Percentiles rank a stretch among this genome's conserved stretches.
phyloP scores from a whole-genome alignment of 108 stramenopile genomes.

The Nannochloropsis salina region DNA sequence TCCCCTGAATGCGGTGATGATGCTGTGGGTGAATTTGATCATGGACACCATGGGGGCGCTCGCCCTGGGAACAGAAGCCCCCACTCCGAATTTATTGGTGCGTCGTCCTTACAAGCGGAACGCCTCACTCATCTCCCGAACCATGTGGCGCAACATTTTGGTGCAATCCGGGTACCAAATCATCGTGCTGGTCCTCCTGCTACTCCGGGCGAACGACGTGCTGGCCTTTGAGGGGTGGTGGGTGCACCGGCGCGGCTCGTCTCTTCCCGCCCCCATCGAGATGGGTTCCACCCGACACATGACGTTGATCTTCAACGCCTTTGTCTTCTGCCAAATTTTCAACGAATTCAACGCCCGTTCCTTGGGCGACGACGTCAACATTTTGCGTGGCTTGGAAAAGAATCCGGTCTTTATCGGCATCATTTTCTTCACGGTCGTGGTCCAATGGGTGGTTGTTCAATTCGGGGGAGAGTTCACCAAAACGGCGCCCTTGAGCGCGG shows the following conservation, averaged over 20 bases:
- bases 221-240: neutral
- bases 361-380: constrained; percentile 54
- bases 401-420: constrained; percentile 78
- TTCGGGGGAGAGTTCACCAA: constrained; percentile 65
- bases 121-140: constrained; percentile 39
- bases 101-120: constrained; percentile 49
- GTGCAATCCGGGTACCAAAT: constrained; percentile 50
- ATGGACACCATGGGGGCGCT: constrained; percentile 96
- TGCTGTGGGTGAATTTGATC: constrained; percentile 95
- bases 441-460: constrained; percentile 83
- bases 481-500: constrained; percentile 44
- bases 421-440: constrained; percentile 63
- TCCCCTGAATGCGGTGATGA: constrained; percentile 88
- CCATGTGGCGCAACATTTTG: constrained; percentile 50
- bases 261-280: neutral
- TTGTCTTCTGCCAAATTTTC: constrained; percentile 90
- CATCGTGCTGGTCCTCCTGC: constrained; percentile 53
- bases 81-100: constrained; percentile 36
- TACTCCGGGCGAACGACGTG: constrained; percentile 55
- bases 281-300: constrained; percentile 59
- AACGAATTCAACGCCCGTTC: constrained; percentile 82
- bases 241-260: neutral
- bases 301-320: constrained; percentile 89
- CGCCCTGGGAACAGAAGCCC: constrained; percentile 67
- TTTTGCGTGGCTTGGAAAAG: constrained; percentile 66